These are phyloP conservation scores for Heracleum sosnowskyi DNA, from an alignment of 129 eudicot genomes.

Conservation along the genomic window DNA sequence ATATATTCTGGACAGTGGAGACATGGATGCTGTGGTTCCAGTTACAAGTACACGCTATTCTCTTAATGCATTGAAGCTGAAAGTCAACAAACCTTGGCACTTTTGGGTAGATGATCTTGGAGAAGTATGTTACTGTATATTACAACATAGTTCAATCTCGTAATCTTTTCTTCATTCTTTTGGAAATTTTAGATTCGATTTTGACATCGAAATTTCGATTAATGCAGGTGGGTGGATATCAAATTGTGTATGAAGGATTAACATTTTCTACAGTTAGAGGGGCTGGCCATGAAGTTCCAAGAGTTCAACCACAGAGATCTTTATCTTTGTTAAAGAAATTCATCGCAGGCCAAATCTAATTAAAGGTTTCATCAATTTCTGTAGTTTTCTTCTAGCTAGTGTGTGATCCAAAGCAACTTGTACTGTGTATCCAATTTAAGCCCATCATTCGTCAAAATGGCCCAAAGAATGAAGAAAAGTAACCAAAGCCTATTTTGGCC, in stretches of 20 bases:
- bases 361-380: neutral
- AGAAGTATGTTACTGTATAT: constrained; percentile 23
- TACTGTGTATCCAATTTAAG: neutral
- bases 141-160: neutral
- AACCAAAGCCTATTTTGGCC: neutral
- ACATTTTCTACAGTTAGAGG: constrained; percentile 58
- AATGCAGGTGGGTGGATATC: constrained; percentile 50
- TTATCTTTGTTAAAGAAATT: constrained; percentile 40
- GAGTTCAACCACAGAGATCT: constrained; percentile 50
- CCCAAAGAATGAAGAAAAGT: neutral
- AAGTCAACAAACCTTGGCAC: constrained; percentile 51
- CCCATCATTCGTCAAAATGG: neutral
- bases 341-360: constrained; percentile 19
- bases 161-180: neutral
- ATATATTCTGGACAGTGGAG: constrained; percentile 35
- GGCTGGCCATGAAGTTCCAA: constrained; percentile 69
- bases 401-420: neutral
- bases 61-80: constrained; percentile 46
- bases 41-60: constrained; percentile 58
- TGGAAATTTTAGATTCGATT: too few species aligned
- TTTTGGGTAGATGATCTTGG: constrained; percentile 38
- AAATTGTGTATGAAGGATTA: constrained; percentile 44
- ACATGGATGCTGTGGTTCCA: constrained; percentile 55
- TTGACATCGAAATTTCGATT: neutral
- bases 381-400: too few species aligned